A percentile compares a stretch with the other conserved stretches of the same genome.
Evolutionary conservation across 1,284 basidiomycete species (phyloP).

Genomic region (Ganoderma leucocontextum): DNA sequence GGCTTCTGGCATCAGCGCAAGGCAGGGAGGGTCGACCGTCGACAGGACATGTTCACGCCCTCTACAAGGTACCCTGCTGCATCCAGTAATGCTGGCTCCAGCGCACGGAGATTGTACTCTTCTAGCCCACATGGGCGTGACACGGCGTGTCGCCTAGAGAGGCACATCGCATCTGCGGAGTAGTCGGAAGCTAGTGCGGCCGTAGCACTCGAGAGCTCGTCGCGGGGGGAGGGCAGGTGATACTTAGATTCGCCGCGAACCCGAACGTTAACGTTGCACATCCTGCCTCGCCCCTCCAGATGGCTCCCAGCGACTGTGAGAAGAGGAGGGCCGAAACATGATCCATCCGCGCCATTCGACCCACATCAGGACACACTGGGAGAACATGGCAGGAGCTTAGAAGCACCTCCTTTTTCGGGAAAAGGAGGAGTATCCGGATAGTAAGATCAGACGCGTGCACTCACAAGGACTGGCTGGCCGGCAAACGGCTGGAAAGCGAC

Average conservation of each 20-base stretch:
- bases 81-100: not conserved
- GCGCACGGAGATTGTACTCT: constrained; percentile 13
- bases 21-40: constrained; percentile 1
- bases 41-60: constrained; percentile 4
- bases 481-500: not conserved
- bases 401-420: not conserved
- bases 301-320: not conserved
- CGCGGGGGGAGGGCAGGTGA: not conserved
- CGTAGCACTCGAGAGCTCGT: not conserved
- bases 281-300: not conserved
- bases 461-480: not conserved
- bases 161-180: constrained; percentile 9
- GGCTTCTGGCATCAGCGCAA: constrained; percentile 13
- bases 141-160: not conserved
- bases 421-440: constrained; percentile 7
- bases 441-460: not conserved
- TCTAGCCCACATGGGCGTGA: constrained; percentile 5
- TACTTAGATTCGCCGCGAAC: not conserved
- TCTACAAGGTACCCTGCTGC: constrained; percentile 1
- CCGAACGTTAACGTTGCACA: not conserved
- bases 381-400: constrained; percentile 3
- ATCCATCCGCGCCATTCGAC: constrained; percentile 3
- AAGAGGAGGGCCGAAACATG: not conserved
- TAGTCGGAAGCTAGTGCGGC: constrained; percentile 8
- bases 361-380: not conserved